Percentiles rank a stretch among this genome's conserved stretches.
These are phyloP conservation scores for Colletotrichum sp. DNA, from an alignment of 2,329 filamentous ascomycete genomes.

Conservation along the genomic window DNA sequence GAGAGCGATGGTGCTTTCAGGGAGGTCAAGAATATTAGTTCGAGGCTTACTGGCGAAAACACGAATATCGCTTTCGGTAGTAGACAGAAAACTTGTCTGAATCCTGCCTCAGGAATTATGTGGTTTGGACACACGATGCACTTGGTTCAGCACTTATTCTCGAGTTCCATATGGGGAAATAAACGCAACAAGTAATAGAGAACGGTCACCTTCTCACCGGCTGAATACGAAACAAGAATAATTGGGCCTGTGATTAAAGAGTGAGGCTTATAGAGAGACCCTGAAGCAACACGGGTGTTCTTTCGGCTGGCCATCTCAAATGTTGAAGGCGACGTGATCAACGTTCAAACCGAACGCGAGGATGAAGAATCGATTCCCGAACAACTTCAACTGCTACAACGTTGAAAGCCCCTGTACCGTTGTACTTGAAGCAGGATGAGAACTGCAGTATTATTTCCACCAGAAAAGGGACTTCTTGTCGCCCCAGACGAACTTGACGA, in stretches of 20 bases:
- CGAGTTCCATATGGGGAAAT: rapidly evolving
- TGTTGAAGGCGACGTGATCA: too few species aligned
- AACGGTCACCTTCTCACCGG: rapidly evolving
- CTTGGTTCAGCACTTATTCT: rapidly evolving
- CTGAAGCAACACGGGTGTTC: not conserved
- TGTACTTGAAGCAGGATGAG: not conserved
- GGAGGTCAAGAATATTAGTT: not conserved
- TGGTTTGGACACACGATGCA: not conserved
- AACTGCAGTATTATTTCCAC: not conserved
- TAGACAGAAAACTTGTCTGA: not conserved
- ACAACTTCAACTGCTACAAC: not conserved
- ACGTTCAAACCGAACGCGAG: not conserved
- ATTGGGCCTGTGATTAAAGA: not conserved
- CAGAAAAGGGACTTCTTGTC: too few species aligned
- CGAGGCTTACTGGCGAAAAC: not conserved
- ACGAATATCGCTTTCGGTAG: not conserved
- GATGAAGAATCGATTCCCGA: not conserved
- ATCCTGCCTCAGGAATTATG: not conserved
- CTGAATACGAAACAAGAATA: not conserved
- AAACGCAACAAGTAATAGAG: not conserved
- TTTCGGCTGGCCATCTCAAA: not conserved
- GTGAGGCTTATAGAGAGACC: not conserved
- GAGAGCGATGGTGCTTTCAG: not conserved
- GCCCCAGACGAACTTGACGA: not conserved
- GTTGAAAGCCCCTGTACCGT: rapidly evolving